A percentile compares a stretch with the other conserved stretches of the same genome.
These are phyloP conservation scores for Nannizziopsis barbatae DNA, from an alignment of 2,329 filamentous ascomycete genomes.

Conservation along the genomic window DNA sequence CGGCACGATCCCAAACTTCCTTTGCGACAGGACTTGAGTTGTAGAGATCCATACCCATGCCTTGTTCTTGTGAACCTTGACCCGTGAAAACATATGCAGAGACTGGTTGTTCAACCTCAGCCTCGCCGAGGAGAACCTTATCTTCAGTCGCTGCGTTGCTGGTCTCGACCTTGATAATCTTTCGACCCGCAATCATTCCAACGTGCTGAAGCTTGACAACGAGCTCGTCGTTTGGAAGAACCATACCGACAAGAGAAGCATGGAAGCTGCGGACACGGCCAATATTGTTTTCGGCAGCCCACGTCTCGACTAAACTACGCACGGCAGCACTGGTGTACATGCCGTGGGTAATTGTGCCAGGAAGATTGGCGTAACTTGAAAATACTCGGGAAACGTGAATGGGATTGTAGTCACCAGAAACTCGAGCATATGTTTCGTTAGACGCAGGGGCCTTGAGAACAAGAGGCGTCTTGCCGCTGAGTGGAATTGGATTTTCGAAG, in stretches of 20 bases:
- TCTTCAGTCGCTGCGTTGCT: constrained; percentile 93
- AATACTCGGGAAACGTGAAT: constrained; percentile 98
- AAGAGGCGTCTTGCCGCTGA: constrained; percentile 83
- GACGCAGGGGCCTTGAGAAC: constrained; percentile 83
- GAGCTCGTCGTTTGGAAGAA: constrained; percentile 89
- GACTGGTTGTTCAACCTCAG: constrained; percentile 93
- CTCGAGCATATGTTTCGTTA: constrained; percentile 94
- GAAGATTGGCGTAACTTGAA: constrained; percentile 86
- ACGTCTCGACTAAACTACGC: constrained; percentile 90
- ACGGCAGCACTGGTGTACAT: constrained; percentile 99
- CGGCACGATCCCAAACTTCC: constrained; percentile 95
- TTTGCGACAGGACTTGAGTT: constrained; percentile 84
- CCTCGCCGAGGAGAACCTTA: constrained; percentile 88
- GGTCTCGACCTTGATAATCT: constrained; percentile 98
- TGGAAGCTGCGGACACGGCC: constrained; percentile 96
- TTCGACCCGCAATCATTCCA: constrained; percentile 94
- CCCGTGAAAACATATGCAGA: constrained; percentile 97
- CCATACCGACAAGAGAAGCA: constrained; percentile 95
- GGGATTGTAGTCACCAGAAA: constrained; percentile 97
- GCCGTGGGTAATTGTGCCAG: constrained; percentile 94
- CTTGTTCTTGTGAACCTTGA: constrained; percentile 95
- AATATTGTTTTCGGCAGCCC: constrained; percentile 97
- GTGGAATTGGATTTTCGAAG: constrained; percentile 93
- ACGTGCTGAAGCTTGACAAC: constrained; percentile 92
- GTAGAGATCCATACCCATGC: constrained; percentile 99